These are phyloP conservation scores for Aspergillus terreus DNA, from an alignment of 2,329 filamentous ascomycete genomes.

Conservation along the genomic window DNA sequence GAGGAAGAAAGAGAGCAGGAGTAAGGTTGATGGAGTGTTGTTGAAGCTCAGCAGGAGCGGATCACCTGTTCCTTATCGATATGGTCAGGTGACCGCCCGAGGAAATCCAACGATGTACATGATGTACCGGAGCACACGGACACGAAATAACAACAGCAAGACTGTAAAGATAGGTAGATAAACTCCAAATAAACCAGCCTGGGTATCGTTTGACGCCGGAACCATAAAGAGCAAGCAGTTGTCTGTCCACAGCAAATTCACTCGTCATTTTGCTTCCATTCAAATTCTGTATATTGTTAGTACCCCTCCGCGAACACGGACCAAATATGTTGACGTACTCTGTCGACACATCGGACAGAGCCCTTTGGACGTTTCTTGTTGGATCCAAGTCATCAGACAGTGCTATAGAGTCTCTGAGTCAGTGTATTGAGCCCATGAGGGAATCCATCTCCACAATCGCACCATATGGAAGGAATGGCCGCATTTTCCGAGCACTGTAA, in stretches of 20 bases:
- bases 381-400: slow-evolving; percentile 84
- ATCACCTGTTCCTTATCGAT: slow-evolving; percentile 29
- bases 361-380: slow-evolving; percentile 87
- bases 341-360: slow-evolving; percentile 98
- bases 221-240: not conserved
- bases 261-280: slow-evolving; percentile 48
- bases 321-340: slow-evolving; percentile 52
- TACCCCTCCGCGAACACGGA: not conserved
- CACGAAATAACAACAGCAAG: not conserved
- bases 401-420: slow-evolving; percentile 55
- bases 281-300: slow-evolving; percentile 44
- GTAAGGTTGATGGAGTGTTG: slow-evolving; percentile 1
- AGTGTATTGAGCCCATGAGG: slow-evolving; percentile 3
- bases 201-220: slow-evolving; percentile 17
- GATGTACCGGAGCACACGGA: not conserved
- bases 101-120: not conserved
- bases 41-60: slow-evolving; percentile 1
- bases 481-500: slow-evolving; percentile 85
- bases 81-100: slow-evolving; percentile 10
- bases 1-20: slow-evolving; percentile 1
- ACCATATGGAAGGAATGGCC: slow-evolving; percentile 98
- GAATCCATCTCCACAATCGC: slow-evolving; percentile 19
- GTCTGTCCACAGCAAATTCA: not conserved
- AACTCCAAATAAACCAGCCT: slow-evolving; percentile 4
- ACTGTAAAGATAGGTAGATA: slow-evolving; percentile 7